Percentiles rank a stretch among this genome's conserved stretches.
These are phyloP conservation scores for Wickerhamiella spandovensis DNA, from an alignment of 805 yeast species.

Conservation along the genomic window DNA sequence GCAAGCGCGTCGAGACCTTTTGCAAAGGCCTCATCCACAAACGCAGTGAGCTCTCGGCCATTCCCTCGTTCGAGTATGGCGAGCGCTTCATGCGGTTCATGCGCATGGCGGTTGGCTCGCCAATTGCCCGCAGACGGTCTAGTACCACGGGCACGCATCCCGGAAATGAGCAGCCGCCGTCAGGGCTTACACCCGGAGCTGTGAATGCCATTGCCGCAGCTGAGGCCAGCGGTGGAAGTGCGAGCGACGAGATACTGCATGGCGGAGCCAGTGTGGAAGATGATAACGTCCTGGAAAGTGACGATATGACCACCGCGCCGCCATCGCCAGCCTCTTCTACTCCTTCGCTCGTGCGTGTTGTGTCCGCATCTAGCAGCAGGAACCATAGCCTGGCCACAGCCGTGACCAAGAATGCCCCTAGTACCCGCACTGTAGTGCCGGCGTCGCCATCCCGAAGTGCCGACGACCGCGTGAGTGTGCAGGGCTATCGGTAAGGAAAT, in stretches of 20 bases:
- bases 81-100: slow-evolving; percentile 70
- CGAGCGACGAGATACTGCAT: neutral
- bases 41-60: slow-evolving; percentile 63
- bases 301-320: neutral
- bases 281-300: neutral
- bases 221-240: neutral
- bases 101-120: slow-evolving; percentile 16
- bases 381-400: neutral
- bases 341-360: neutral
- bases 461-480: neutral
- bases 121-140: slow-evolving; percentile 4
- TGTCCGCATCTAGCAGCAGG: neutral
- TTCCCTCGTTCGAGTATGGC: slow-evolving; percentile 86
- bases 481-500: neutral
- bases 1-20: slow-evolving; percentile 72
- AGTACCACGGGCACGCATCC: neutral
- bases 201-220: neutral
- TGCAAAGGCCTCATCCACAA: slow-evolving; percentile 65
- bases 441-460: neutral
- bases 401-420: neutral
- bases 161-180: neutral
- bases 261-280: neutral
- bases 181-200: neutral
- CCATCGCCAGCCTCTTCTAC: neutral
- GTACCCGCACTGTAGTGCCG: neutral